Percentiles rank a stretch among this genome's conserved stretches.
Evolutionary conservation across 345 rosid genomes (phyloP).

Genomic region (Brassica juncea): DNA sequence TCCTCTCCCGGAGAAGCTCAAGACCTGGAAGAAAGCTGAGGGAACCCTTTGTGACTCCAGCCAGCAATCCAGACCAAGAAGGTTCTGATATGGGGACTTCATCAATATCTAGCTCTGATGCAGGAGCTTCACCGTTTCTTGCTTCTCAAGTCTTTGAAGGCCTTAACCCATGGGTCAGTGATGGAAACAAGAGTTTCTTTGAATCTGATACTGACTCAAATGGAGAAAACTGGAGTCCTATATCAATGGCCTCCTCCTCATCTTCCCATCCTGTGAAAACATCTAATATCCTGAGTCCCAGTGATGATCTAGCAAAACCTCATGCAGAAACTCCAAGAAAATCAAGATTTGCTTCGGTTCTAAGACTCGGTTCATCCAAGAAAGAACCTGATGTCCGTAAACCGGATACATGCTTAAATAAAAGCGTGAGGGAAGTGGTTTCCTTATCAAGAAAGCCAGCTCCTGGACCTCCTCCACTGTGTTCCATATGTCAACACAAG

Average conservation of each 20-base stretch:
- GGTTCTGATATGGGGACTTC: slow-evolving; percentile 71
- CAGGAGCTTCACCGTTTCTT: slow-evolving; percentile 74
- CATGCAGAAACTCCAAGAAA: slow-evolving; percentile 46
- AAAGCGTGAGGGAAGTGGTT: slow-evolving; percentile 85
- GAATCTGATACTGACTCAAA: slow-evolving; percentile 75
- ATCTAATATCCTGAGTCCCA: slow-evolving; percentile 53
- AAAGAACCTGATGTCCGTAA: slow-evolving; percentile 55
- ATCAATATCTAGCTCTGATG: slow-evolving; percentile 91
- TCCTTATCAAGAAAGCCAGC: slow-evolving; percentile 76
- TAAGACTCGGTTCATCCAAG: slow-evolving; percentile 51
- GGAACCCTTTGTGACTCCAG: slow-evolving; percentile 89
- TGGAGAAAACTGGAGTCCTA: slow-evolving; percentile 50
- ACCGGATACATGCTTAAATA: slow-evolving; percentile 59
- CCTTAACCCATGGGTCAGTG: slow-evolving; percentile 34
- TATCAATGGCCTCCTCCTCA: slow-evolving; percentile 50
- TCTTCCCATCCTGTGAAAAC: slow-evolving; percentile 10
- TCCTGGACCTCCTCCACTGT: slow-evolving; percentile 88
- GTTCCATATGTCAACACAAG: slow-evolving; percentile 90
- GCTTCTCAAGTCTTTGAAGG: slow-evolving; percentile 31
- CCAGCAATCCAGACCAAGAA: slow-evolving; percentile 49
- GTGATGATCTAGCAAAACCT: slow-evolving; percentile 41
- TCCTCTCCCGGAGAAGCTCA: slow-evolving; percentile 32
- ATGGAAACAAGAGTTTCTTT: slow-evolving; percentile 50
- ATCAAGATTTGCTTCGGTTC: slow-evolving; percentile 46
- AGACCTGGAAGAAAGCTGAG: slow-evolving; percentile 44